A percentile compares a stretch with the other conserved stretches of the same genome.
Evolutionary conservation across 768 basidiomycete genomes (phyloP).

Genomic region (Podaxis sp.): DNA sequence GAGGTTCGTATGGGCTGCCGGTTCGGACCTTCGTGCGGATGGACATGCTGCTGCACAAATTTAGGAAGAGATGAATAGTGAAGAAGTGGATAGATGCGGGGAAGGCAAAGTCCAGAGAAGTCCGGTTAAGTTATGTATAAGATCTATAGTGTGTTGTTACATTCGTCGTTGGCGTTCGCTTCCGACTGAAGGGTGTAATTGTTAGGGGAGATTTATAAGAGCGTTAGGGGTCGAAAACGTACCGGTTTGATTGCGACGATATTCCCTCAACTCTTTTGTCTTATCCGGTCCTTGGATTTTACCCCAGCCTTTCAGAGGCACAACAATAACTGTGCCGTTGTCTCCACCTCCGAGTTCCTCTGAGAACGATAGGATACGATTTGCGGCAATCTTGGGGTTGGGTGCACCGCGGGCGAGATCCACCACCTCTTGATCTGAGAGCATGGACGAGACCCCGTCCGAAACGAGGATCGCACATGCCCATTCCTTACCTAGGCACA

Average conservation of each 20-base stretch:
- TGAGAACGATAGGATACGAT: slow-evolving; percentile 78
- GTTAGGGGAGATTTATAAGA: not conserved
- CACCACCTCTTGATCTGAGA: slow-evolving; percentile 93
- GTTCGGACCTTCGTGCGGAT: slow-evolving; percentile 86
- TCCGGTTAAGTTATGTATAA: slow-evolving; percentile 6
- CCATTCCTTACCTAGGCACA: slow-evolving; percentile 66
- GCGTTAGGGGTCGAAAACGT: slow-evolving; percentile 17
- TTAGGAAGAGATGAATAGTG: slow-evolving; percentile 29
- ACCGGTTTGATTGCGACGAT: slow-evolving; percentile 68
- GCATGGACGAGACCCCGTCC: slow-evolving; percentile 87
- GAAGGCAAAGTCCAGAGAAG: not conserved
- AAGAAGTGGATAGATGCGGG: slow-evolving; percentile 3
- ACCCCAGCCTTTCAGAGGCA: slow-evolving; percentile 93
- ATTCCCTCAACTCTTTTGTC: slow-evolving; percentile 82
- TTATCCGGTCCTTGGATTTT: slow-evolving; percentile 74
- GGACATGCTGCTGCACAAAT: slow-evolving; percentile 89
- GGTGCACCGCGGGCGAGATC: slow-evolving; percentile 76
- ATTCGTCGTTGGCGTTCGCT: slow-evolving; percentile 66
- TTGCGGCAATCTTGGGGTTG: slow-evolving; percentile 79
- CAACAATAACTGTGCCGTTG: slow-evolving; percentile 87
- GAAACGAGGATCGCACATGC: slow-evolving; percentile 88
- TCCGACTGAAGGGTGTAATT: slow-evolving; percentile 39
- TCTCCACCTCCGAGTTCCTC: slow-evolving; percentile 89
- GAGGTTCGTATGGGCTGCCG: slow-evolving; percentile 88
- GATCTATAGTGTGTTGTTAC: slow-evolving; percentile 33